Evolutionary conservation across 108 stramenopile species (phyloP), one percentile per base, ranked within the genome.

Genomic region (Cyclotella sp.): DNA sequence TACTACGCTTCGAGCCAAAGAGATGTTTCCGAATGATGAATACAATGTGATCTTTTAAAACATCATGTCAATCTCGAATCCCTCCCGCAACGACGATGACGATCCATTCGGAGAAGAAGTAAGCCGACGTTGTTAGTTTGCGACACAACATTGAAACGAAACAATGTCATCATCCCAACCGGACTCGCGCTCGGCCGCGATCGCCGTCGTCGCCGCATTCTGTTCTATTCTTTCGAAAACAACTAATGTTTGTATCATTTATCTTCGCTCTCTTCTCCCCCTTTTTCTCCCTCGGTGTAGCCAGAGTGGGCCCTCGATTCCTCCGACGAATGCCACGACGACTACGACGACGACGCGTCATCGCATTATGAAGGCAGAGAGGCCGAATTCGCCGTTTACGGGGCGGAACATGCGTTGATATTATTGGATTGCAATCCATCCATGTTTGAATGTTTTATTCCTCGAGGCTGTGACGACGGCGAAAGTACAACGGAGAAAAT

Each of bases 381-480:
- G 14, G 9, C 12, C 43, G 4, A 29, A 47, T 46, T 13, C 8
- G 60, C 12, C 2, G 12, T 61, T 21, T 76, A 72, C 45, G 90
- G 88, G 0, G 90, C 88, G 15, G 84, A 88, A 63, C 88, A 91
- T 68, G 81, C 86, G 4, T 40, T 91, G 49, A 54, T 88, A 16
- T 44, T 91, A n/a, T 51, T 91, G 27, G 90, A 91, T 71, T 89
- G 88, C 65, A 79, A 88, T 58, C 46, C 70, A 9, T 77, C 75
- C 68, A 91, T 91, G 90, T 91, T 89, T 74, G 64, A 74, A 61
- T 68, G 44, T n/a, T 74, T 68, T 51, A 59, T 83, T 26, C 46
- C 63, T 0, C 16, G 51, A n/a, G n/a, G n/a, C n/a, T n/a, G n/a
- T n/a, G 22, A 70, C 6, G 43, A 52, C 10, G 66, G 61, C 40